Percentiles rank a stretch among this genome's conserved stretches.
Conservation (phyloP, 2,329 filamentous ascomycete genomes). For the Colletotrichum sp. region DNA sequence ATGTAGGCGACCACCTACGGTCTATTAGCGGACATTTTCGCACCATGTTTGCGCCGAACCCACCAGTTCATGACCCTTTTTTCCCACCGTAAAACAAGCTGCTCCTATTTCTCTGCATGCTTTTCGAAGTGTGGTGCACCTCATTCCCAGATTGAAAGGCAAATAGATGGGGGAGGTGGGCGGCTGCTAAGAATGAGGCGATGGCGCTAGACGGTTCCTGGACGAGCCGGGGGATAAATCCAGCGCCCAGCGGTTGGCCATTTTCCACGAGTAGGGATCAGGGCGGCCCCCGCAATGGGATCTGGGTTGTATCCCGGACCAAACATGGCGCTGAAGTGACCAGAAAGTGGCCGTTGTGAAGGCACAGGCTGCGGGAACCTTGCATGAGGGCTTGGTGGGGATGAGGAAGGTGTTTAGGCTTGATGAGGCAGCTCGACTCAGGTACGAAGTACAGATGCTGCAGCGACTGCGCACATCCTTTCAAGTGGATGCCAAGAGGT, state of each 20-base stretch:
- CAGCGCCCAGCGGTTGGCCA: background rate
- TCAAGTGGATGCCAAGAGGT: background rate
- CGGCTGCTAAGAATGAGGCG: background rate
- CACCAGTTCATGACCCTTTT: background rate
- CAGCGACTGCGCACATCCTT: background rate
- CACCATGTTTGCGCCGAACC: background rate
- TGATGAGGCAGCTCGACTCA: background rate
- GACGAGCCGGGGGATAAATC: background rate
- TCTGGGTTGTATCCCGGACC: background rate
- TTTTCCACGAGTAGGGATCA: slow-evolving; percentile 13
- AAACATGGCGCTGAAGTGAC: background rate
- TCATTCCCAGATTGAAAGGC: background rate
- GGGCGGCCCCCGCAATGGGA: background rate
- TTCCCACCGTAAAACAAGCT: background rate
- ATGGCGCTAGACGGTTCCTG: background rate
- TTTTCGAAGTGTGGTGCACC: background rate
- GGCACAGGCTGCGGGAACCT: background rate
- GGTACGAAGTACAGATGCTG: background rate
- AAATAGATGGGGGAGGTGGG: background rate
- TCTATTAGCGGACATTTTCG: background rate
- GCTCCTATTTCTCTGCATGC: background rate
- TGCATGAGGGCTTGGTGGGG: background rate
- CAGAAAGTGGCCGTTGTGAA: background rate
- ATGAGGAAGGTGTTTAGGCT: slow-evolving; percentile 5
- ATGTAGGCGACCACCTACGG: background rate